phyloP scores from a whole-genome alignment of 2,329 filamentous ascomycete species.

The Colletotrichum sublineola region DNA sequence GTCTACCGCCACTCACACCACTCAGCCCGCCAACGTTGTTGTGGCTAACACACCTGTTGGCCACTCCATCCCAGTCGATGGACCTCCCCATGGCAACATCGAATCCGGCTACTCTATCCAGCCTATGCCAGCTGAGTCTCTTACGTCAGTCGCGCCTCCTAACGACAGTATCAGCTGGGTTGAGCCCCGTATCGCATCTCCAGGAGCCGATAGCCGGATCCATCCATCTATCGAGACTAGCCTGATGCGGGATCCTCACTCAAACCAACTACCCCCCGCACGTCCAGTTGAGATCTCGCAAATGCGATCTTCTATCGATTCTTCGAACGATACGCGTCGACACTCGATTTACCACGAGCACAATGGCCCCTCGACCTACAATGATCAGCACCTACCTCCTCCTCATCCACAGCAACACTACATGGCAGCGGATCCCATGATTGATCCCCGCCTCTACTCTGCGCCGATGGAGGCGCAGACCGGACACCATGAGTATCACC shows the following conservation, averaged over 20 bases:
- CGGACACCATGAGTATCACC: conserved; percentile 36
- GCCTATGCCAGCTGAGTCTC: conserved; percentile 20
- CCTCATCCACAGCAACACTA: conserved; percentile 35
- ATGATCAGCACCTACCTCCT: conserved; percentile 35
- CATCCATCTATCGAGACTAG: conserved; percentile 29
- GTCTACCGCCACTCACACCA: conserved; percentile 7
- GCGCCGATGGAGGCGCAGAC: conserved; percentile 37
- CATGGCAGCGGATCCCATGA: conserved; percentile 31
- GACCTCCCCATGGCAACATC: conserved; percentile 25
- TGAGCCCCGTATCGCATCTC: conserved; percentile 34
- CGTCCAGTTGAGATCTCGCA: conserved; percentile 40
- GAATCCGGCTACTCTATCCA: conserved; percentile 32
- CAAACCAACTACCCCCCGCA: conserved; percentile 35
- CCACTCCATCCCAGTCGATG: conserved; percentile 19
- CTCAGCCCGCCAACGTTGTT: conserved; percentile 23
- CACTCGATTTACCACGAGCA: conserved; percentile 38
- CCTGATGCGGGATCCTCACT: conserved; percentile 16
- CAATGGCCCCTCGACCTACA: conserved; percentile 29
- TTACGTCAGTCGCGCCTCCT: conserved; percentile 19
- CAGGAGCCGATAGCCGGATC: conserved; percentile 23
- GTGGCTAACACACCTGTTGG: conserved; percentile 24
- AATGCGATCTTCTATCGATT: conserved; percentile 36
- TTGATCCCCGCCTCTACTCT: conserved; percentile 39
- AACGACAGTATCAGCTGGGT: conserved; percentile 24
- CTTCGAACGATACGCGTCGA: conserved; percentile 33